phyloP scores from a whole-genome alignment of 164 flowering plant genomes.

The Magnolia officinalis region DNA sequence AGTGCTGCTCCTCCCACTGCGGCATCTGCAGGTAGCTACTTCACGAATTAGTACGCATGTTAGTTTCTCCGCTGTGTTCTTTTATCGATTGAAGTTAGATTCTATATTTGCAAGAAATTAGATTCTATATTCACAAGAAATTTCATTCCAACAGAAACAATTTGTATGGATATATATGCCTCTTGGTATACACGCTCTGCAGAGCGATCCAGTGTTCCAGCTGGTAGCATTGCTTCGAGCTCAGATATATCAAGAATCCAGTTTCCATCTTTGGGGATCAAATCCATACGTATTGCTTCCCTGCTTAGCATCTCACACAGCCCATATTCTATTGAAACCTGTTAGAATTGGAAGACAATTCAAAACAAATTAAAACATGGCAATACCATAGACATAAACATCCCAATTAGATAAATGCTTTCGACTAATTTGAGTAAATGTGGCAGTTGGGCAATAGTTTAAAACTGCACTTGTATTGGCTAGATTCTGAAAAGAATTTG shows the following conservation, averaged over 20 bases:
- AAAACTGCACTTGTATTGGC: too few species aligned
- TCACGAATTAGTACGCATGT: neutral
- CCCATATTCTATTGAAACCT: constrained; percentile 87
- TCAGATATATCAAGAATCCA: constrained; percentile 56
- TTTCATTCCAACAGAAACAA: neutral
- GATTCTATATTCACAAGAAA: neutral
- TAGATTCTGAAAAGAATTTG: too few species aligned
- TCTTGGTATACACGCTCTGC: constrained; percentile 44
- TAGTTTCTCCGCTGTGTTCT: neutral
- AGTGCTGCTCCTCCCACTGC: constrained; percentile 56
- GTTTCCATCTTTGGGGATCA: constrained; percentile 63
- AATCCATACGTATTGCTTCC: constrained; percentile 40
- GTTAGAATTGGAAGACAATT: constrained; percentile 1
- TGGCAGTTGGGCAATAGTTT: too few species aligned
- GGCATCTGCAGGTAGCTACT: constrained; percentile 48
- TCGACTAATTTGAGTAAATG: too few species aligned
- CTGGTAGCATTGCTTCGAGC: constrained; percentile 62
- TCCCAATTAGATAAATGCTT: too few species aligned
- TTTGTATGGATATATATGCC: constrained; percentile 29
- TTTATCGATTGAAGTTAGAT: neutral
- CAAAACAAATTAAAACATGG: neutral
- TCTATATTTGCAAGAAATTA: neutral
- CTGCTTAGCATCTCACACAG: constrained; percentile 69
- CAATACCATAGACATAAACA: neutral
- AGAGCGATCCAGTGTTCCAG: constrained; percentile 61